These are phyloP conservation scores for Colletotrichum falcatum DNA, from an alignment of 2,329 filamentous ascomycete species.

Conservation along the genomic window DNA sequence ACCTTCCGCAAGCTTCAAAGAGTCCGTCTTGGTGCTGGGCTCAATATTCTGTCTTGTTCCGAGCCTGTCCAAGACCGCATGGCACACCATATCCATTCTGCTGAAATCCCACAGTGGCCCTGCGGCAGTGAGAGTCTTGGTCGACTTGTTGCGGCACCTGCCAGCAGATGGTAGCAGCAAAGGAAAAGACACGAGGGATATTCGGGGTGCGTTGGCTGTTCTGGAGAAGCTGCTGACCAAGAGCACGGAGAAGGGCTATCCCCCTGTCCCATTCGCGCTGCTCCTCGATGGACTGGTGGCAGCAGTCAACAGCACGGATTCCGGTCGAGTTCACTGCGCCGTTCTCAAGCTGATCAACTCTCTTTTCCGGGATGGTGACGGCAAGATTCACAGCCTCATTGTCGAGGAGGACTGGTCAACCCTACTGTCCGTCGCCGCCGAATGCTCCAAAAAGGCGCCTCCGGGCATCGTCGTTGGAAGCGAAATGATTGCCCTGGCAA, in stretches of 20 bases:
- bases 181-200: slow-evolving; percentile 66
- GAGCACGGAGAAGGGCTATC: slow-evolving; percentile 69
- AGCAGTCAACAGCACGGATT: slow-evolving; percentile 58
- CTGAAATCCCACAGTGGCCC: slow-evolving; percentile 81
- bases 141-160: slow-evolving; percentile 70
- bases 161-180: slow-evolving; percentile 57
- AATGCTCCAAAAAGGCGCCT: slow-evolving; percentile 59
- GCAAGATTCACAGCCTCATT: slow-evolving; percentile 66
- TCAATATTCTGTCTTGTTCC: slow-evolving; percentile 77
- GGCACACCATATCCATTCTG: slow-evolving; percentile 77
- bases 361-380: slow-evolving; percentile 65
- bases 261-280: slow-evolving; percentile 67
- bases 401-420: slow-evolving; percentile 75
- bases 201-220: slow-evolving; percentile 72
- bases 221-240: slow-evolving; percentile 73
- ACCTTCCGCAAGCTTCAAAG: slow-evolving; percentile 70
- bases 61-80: slow-evolving; percentile 71
- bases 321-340: slow-evolving; percentile 59
- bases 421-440: slow-evolving; percentile 69
- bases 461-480: slow-evolving; percentile 29
- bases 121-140: slow-evolving; percentile 72
- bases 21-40: slow-evolving; percentile 77
- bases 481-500: slow-evolving; percentile 42
- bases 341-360: slow-evolving; percentile 66
- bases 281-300: slow-evolving; percentile 69